phyloP scores from a whole-genome alignment of 148 eudicot species.

The Arbutus unedo region DNA sequence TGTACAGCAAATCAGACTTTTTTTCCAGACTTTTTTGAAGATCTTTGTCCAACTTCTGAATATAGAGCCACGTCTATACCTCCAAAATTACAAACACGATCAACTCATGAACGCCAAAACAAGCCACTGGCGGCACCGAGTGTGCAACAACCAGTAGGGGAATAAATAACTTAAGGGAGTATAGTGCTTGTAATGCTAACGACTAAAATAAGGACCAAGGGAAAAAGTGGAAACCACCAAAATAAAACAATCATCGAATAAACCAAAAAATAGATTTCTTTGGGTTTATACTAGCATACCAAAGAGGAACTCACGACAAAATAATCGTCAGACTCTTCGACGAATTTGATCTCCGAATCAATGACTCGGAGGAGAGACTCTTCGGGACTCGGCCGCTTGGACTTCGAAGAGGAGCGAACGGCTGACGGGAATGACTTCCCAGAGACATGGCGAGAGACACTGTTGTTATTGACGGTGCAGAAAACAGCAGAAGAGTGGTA shows the following conservation, averaged over 20 bases:
- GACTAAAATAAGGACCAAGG: background rate
- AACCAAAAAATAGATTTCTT: background rate
- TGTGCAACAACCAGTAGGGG: background rate
- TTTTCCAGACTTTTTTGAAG: background rate
- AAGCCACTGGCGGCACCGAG: background rate
- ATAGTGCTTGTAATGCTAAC: background rate
- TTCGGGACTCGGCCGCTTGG: slow-evolving; percentile 27
- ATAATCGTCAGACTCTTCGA: slow-evolving; percentile 40
- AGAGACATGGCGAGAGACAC: slow-evolving; percentile 13
- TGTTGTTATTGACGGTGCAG: slow-evolving; percentile 28
- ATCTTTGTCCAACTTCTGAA: background rate
- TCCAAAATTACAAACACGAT: background rate
- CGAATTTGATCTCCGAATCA: slow-evolving; percentile 50
- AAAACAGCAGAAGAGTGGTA: slow-evolving; percentile 30
- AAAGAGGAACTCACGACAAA: slow-evolving; percentile 30
- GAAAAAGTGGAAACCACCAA: too few species aligned
- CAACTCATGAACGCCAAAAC: background rate
- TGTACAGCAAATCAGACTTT: background rate
- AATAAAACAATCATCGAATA: background rate
- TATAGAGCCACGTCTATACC: background rate
- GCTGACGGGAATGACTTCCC: slow-evolving; percentile 30
- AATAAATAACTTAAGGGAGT: background rate
- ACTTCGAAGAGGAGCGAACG: slow-evolving; percentile 24
- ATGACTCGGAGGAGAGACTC: slow-evolving; percentile 44
- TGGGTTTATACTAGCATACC: background rate